Conservation (phyloP, 1,139 yeast genomes). For the Eremothecium sinecaudum region DNA sequence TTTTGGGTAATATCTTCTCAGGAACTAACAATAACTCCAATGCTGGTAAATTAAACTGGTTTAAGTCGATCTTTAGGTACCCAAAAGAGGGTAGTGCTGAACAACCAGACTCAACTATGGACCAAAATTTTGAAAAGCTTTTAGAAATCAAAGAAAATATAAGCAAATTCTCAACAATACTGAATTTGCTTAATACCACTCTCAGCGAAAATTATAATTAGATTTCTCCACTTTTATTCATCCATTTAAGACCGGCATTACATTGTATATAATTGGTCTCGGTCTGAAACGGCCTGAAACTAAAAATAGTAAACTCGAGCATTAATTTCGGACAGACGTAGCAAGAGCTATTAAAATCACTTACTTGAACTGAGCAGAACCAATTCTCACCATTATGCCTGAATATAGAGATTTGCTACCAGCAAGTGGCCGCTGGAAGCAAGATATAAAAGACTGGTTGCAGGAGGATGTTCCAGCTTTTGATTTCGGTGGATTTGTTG, state of each 20-base stretch:
- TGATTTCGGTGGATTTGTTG: slow-evolving; percentile 90
- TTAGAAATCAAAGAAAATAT: not conserved
- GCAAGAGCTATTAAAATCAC: not conserved
- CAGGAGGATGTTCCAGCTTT: slow-evolving; percentile 88
- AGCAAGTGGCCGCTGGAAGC: slow-evolving; percentile 67
- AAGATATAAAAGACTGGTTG: slow-evolving; percentile 63
- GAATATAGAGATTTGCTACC: slow-evolving; percentile 53
- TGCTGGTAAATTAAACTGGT: slow-evolving; percentile 3
- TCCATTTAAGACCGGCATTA: too few relatives aligned
- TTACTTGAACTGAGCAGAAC: not conserved
- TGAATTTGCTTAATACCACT: slow-evolving; percentile 1
- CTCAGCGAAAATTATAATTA: slow-evolving; percentile 3
- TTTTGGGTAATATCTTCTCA: slow-evolving; percentile 1
- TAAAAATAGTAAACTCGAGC: too few relatives aligned
- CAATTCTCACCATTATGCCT: slow-evolving; percentile 15
- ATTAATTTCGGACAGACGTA: too few relatives aligned
- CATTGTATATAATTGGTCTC: too few relatives aligned
- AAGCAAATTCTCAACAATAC: not conserved
- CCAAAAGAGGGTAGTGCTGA: slow-evolving; percentile 2
- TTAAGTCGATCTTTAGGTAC: slow-evolving; percentile 2
- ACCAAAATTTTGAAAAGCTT: not conserved
- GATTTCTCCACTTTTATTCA: too few relatives aligned
- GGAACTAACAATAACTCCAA: not conserved
- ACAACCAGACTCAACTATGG: not conserved
- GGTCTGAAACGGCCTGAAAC: too few relatives aligned